Base-by-base conservation (phyloP, 768 basidiomycete species). In the Boletus insuetus region DNA sequence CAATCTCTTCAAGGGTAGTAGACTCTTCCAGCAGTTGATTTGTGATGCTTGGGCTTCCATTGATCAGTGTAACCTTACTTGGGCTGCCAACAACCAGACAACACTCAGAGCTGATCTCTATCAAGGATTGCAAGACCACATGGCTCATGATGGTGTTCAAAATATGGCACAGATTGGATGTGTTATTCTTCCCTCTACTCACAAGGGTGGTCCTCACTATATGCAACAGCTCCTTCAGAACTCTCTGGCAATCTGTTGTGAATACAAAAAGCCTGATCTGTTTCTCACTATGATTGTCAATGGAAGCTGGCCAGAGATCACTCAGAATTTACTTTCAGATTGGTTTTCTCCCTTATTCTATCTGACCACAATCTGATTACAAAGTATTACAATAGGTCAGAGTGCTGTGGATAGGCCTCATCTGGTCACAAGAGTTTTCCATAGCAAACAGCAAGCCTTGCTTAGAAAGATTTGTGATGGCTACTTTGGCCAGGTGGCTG, bases 251-350 rank as follows among this genome's bases (percentile, higher is more conserved):
- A 67, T 84, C 24, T 73, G 69, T 11, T 60, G 73, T 0, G 61
- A 69, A 37, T 77, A 62, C 42, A 56, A 59, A 1, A 75, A 73
- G 8, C 63, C 73, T 11, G 77, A 82, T 46, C 56, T 82, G 1
- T 83, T 83, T 43, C 51, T 83, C 0, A 84, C 80, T 0, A 74
- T 82, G 68, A 84, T 81, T 11, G 68, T 73, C 9, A 84, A 83
- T 69, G 77, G 79, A 1, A 45, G 65, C 0, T 84, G 82, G 82
- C 63, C 63, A 2, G 81, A 84, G 49, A 72, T 83, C 19, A 37
- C 51, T 0, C 39, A 59, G 0, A 74, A 73, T 46, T 68, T 82
- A 0, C 55, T 76, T 0, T 70, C 72, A 44, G 74, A 71, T 61
- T 9, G 32, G 32, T 49, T 29, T 56, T 3, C 24, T 2, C 29